Percentiles rank a stretch among this genome's conserved stretches.
Evolutionary conservation across 1,284 basidiomycete genomes (phyloP).

Genomic region (Naganishia cerealis): DNA sequence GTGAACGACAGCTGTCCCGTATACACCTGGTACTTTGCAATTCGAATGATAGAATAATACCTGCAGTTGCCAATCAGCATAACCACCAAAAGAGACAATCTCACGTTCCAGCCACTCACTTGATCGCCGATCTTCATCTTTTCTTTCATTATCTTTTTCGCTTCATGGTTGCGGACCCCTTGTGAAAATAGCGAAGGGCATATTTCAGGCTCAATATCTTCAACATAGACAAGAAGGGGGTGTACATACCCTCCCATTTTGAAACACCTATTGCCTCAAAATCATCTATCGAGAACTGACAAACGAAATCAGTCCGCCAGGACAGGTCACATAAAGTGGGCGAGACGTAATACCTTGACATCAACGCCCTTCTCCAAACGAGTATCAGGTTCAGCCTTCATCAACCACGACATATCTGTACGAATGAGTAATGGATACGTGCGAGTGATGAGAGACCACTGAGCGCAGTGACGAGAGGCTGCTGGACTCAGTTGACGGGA

Average conservation of each 20-base stretch:
- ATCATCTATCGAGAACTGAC: slow-evolving; percentile 86
- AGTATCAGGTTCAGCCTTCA: slow-evolving; percentile 88
- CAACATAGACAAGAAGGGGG: not conserved
- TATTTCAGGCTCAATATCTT: not conserved
- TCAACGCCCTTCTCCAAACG: slow-evolving; percentile 85
- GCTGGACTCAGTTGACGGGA: too few species aligned
- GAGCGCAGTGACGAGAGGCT: not conserved
- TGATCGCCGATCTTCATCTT: slow-evolving; percentile 79
- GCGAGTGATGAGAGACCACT: not conserved
- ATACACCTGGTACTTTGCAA: slow-evolving; percentile 83
- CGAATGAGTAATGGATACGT: not conserved
- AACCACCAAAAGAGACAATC: not conserved
- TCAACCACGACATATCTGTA: slow-evolving; percentile 63
- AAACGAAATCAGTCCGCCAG: not conserved
- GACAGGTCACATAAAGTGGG: slow-evolving; percentile 33
- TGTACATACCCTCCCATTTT: slow-evolving; percentile 75
- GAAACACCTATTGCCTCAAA: slow-evolving; percentile 72
- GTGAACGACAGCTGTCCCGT: slow-evolving; percentile 76
- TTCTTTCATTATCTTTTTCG: slow-evolving; percentile 84
- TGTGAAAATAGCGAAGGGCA: not conserved
- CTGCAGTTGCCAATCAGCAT: slow-evolving; percentile 32
- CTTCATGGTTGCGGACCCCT: slow-evolving; percentile 74
- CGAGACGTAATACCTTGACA: slow-evolving; percentile 67
- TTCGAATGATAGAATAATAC: slow-evolving; percentile 84
- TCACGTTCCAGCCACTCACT: slow-evolving; percentile 54